Base-by-base conservation (phyloP, 306 rosid species). In the Biancaea sappan region DNA sequence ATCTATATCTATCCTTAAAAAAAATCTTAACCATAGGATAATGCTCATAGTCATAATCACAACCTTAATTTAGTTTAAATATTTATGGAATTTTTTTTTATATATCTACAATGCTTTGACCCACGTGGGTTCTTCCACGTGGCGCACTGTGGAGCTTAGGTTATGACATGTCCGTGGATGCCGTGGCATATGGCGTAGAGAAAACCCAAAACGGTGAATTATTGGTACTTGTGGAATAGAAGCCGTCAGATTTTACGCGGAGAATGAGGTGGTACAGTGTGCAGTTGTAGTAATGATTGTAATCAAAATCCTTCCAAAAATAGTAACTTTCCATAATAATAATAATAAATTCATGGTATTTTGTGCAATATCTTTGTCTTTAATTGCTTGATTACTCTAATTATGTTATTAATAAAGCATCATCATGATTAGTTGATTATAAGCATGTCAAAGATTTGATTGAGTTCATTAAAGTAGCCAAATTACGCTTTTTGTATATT, bases 91-190 rank as follows among this genome's bases (percentile, higher is more conserved):
- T n/a, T n/a, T n/a, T n/a, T n/a, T n/a, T n/a, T n/a, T n/a, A n/a
- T n/a, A n/a, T n/a, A n/a, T n/a, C n/a, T 2, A 3, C 6, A 2
- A 34, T 4, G 43, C 8, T 1, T 8, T 37, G 0, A 28, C 74
- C 80, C 88, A 79, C 83, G 40, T 84, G 79, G 75, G 24, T 5
- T 9, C 4, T 8, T 32, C 61, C 80, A 77, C 79, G 84, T 75
- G 87, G 72, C 59, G 51, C 0, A 0, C 2, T 7, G 4, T 4
- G 11, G n/a, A 18, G 66, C 73, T 6, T 61, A 15, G 4, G 18
- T 22, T 37, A 72, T 64, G 79, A 85, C 86, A 86, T 79, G 77
- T 75, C 81, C 64, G 54, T 8, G 1, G 32, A 19, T 66, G 91
- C 64, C 66, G 74, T 61, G 82, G 61, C n/a, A n/a, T n/a, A n/a